phyloP scores from a whole-genome alignment of 306 rosid species.

The Medicago ruthenica region DNA sequence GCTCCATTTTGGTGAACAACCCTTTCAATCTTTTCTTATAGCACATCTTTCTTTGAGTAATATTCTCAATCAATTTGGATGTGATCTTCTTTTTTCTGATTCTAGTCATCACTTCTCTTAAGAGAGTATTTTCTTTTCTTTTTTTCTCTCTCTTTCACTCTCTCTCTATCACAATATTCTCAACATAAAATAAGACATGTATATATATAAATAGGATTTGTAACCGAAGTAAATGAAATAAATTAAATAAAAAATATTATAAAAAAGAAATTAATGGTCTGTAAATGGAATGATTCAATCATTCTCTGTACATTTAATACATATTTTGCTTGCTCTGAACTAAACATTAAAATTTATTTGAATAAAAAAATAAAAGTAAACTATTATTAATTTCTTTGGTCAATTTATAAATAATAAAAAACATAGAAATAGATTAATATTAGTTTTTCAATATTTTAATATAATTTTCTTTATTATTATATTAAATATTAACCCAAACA shows the following conservation, averaged over 20 bases:
- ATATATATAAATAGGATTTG: not conserved
- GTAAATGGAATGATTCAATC: not conserved
- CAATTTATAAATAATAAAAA: too few relatives aligned
- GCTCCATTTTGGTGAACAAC: conserved; percentile 25
- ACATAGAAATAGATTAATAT: not conserved
- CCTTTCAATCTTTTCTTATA: conserved; percentile 3
- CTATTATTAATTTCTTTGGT: not conserved
- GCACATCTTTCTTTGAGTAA: not conserved
- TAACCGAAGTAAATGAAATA: not conserved
- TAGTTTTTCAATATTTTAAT: not conserved
- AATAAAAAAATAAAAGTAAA: not conserved
- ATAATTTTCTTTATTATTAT: not conserved
- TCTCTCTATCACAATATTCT: not conserved
- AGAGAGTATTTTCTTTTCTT: too few relatives aligned
- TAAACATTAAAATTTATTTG: not conserved
- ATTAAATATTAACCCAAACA: not conserved
- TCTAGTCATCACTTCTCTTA: not conserved
- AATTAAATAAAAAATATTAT: not conserved
- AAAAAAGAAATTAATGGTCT: not conserved
- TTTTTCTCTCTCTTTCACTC: not conserved
- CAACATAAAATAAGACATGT: not conserved
- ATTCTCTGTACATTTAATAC: not conserved
- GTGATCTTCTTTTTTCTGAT: conserved; percentile 2
- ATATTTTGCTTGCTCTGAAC: not conserved
- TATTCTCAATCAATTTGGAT: not conserved